A percentile compares a stretch with the other conserved stretches of the same genome.
These are phyloP conservation scores for Colletotrichum tropicale DNA, from an alignment of 2,329 filamentous ascomycete species.

Conservation along the genomic window DNA sequence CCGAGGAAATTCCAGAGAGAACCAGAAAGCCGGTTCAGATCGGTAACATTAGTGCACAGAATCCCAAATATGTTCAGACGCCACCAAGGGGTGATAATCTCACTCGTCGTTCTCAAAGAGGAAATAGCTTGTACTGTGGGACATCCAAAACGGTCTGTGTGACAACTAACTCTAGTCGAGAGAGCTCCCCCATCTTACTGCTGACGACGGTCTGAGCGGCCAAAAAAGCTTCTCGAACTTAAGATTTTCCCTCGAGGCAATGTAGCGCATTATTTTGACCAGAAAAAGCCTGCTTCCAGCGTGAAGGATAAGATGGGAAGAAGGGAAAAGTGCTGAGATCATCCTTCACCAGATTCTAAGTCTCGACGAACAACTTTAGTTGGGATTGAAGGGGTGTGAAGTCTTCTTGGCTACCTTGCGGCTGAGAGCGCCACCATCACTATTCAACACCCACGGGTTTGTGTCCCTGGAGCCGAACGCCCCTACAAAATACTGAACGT, in stretches of 20 bases:
- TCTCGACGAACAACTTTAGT: neutral
- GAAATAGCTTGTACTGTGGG: neutral
- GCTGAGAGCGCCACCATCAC: neutral
- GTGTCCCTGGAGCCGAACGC: neutral
- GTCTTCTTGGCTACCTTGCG: neutral
- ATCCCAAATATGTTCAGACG: neutral
- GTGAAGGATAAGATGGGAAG: neutral
- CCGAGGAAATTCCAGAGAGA: neutral
- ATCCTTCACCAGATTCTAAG: neutral
- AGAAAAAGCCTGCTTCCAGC: neutral
- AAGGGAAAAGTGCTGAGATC: neutral
- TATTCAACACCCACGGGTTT: neutral
- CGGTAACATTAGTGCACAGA: neutral
- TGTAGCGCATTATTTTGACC: neutral
- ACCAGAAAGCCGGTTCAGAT: neutral
- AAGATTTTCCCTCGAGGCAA: neutral
- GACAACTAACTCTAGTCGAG: neutral
- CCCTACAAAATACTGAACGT: neutral
- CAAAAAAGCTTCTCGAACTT: neutral
- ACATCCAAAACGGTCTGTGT: neutral
- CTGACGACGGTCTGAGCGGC: neutral
- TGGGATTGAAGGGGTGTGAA: neutral
- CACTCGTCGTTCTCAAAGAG: neutral
- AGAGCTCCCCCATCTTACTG: neutral
- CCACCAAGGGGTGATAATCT: neutral